These are phyloP conservation scores for Wickerhamiella azyma DNA, from an alignment of 805 yeast genomes.

Conservation along the genomic window DNA sequence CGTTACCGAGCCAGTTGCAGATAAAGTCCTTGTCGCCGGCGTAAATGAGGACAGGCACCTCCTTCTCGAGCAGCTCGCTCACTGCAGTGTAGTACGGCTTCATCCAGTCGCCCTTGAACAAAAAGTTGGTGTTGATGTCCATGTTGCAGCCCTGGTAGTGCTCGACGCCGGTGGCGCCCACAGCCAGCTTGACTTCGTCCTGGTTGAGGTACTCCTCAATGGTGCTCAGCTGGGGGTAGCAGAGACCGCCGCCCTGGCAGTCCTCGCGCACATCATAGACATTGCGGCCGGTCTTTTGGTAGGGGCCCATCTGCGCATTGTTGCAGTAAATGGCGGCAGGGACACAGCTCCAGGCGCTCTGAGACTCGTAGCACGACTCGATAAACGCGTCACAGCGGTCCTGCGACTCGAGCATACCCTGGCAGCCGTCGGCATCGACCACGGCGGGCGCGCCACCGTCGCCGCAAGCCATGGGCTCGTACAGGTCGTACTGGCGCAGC, in stretches of 20 bases:
- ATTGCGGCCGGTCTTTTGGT: slow-evolving; percentile 76
- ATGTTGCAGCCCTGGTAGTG: slow-evolving; percentile 37
- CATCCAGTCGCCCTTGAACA: slow-evolving; percentile 85
- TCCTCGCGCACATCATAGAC: slow-evolving; percentile 80
- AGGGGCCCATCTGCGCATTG: slow-evolving; percentile 54
- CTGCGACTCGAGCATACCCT: slow-evolving; percentile 48
- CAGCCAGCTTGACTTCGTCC: slow-evolving; percentile 55
- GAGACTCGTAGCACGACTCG: slow-evolving; percentile 61
- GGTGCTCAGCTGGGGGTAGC: slow-evolving; percentile 62
- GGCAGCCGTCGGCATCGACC: slow-evolving; percentile 66
- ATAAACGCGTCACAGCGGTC: slow-evolving; percentile 71
- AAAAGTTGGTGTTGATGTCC: slow-evolving; percentile 65
- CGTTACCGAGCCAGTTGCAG: slow-evolving; percentile 93
- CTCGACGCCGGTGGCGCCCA: slow-evolving; percentile 65
- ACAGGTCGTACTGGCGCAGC: slow-evolving; percentile 64
- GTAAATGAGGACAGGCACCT: slow-evolving; percentile 71
- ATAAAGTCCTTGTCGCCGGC: slow-evolving; percentile 96
- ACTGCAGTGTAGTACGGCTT: slow-evolving; percentile 72
- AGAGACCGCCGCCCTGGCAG: slow-evolving; percentile 47
- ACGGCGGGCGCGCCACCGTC: slow-evolving; percentile 57
- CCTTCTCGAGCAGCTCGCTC: slow-evolving; percentile 53
- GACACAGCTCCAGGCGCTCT: slow-evolving; percentile 71
- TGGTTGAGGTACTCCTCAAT: slow-evolving; percentile 65
- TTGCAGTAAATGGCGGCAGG: slow-evolving; percentile 90
- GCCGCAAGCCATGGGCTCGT: slow-evolving; percentile 93